Evolutionary conservation across 768 basidiomycete genomes (phyloP).

Genomic region (Boletus barrowsii): DNA sequence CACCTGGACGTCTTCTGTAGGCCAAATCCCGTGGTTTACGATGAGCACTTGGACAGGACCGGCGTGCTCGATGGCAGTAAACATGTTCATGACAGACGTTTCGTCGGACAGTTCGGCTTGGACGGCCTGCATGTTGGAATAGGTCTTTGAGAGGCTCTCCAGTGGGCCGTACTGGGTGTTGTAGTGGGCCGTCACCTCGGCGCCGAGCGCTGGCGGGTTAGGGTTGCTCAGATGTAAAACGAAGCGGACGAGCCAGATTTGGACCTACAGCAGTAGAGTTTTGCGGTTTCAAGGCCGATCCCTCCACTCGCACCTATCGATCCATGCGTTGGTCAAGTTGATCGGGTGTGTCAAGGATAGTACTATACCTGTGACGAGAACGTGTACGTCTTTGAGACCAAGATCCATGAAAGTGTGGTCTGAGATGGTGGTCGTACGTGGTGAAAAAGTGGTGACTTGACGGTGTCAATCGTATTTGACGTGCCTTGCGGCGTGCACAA

Average conservation of each 20-base stretch:
- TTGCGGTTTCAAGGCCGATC: constrained; percentile 63
- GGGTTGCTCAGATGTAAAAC: not conserved
- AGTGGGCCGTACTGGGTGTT: constrained; percentile 49
- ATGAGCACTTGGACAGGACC: constrained; percentile 55
- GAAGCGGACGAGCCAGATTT: not conserved
- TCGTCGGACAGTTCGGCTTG: constrained; percentile 64
- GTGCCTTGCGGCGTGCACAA: constrained; percentile 4
- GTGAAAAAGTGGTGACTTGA: not conserved
- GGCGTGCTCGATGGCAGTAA: constrained; percentile 37
- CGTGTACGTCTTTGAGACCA: constrained; percentile 56
- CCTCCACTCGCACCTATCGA: constrained; percentile 67
- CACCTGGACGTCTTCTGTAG: constrained; percentile 44
- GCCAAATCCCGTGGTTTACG: constrained; percentile 61
- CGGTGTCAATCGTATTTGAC: not conserved
- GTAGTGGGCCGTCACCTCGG: constrained; percentile 70
- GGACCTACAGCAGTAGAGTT: constrained; percentile 52
- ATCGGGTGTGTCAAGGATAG: not conserved
- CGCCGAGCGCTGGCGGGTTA: constrained; percentile 54
- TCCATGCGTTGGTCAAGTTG: not conserved
- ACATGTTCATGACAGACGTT: constrained; percentile 48
- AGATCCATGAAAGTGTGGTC: constrained; percentile 45
- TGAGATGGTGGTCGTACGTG: not conserved
- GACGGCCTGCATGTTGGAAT: constrained; percentile 33
- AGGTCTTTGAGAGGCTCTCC: constrained; percentile 37
- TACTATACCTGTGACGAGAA: constrained; percentile 59